A percentile compares a stretch with the other conserved stretches of the same genome.
Conservation (phyloP, 208 protist species). For the Naegleria gruberi region DNA sequence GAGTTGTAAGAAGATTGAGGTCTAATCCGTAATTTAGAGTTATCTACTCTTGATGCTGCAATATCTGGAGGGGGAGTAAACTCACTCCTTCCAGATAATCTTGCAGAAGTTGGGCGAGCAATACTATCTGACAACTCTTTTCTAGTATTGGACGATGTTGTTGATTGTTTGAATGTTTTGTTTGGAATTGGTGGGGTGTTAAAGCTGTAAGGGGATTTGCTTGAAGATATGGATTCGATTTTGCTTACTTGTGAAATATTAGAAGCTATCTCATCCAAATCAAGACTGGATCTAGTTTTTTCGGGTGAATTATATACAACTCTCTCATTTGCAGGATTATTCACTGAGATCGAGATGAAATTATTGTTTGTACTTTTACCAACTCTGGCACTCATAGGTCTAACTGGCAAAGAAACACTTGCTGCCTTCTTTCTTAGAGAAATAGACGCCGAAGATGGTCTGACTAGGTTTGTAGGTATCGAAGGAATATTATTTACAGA, state of each 20-base stretch:
- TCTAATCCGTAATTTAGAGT: not conserved
- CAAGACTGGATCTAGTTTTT: not conserved
- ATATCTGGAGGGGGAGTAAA: not conserved
- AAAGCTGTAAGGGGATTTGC: not conserved
- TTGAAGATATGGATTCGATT: no score
- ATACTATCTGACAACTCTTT: not conserved
- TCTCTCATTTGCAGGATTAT: no score
- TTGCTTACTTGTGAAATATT: not conserved
- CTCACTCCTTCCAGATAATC: not conserved
- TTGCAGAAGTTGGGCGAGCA: not conserved
- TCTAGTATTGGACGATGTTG: not conserved
- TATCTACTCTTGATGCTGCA: not conserved
- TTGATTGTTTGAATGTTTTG: not conserved
- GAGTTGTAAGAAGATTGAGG: not conserved
- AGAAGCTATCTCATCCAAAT: not conserved
- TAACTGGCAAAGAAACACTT: not conserved
- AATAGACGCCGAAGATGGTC: not conserved
- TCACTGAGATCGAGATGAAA: no score
- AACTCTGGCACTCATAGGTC: not conserved
- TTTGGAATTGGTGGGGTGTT: not conserved
- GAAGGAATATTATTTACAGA: not conserved
- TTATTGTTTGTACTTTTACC: not conserved
- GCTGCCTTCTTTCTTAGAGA: not conserved
- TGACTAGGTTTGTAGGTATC: not conserved
- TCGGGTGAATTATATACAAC: not conserved